Percentiles rank a stretch among this genome's conserved stretches.
Conservation (phyloP, 768 basidiomycete genomes). For the Rhodosporidiobolus odoratus region DNA sequence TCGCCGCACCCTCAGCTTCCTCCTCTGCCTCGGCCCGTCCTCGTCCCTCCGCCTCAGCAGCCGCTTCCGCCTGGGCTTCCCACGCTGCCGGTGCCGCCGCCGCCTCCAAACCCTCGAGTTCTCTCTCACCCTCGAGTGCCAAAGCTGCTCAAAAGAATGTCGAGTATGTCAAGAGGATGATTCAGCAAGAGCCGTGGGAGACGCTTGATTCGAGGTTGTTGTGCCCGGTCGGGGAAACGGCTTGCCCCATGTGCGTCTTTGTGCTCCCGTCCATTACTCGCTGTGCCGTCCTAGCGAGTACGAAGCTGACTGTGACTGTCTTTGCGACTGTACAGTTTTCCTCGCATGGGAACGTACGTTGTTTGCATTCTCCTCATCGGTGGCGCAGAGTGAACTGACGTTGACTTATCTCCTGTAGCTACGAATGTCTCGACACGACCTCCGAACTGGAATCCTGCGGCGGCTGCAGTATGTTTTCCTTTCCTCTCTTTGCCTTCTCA, state of each 20-base stretch:
- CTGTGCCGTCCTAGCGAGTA: background rate
- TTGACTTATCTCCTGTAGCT: background rate
- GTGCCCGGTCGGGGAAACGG: conserved; percentile 30
- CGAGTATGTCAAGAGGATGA: conserved; percentile 25
- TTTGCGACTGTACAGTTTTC: conserved; percentile 17
- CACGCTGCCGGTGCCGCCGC: conserved; percentile 1
- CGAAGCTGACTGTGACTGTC: no score
- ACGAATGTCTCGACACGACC: conserved; percentile 9
- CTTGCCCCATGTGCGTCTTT: conserved; percentile 33
- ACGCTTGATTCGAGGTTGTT: conserved; percentile 25
- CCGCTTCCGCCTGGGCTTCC: conserved; percentile 5
- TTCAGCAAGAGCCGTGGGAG: conserved; percentile 32
- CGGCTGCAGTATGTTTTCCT: conserved; percentile 23
- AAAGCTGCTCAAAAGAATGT: background rate
- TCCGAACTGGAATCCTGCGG: conserved; percentile 35
- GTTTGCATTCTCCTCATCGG: background rate
- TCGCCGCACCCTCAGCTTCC: background rate
- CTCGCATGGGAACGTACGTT: conserved; percentile 31
- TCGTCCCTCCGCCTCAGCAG: conserved; percentile 7
- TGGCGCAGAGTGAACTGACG: background rate
- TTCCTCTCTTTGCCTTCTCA: background rate
- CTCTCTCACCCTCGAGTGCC: conserved; percentile 5
- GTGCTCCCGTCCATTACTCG: background rate
- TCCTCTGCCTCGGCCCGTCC: background rate
- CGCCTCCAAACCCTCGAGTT: conserved; percentile 8